Evolutionary conservation across 257 asterid species (phyloP).

Genomic region (Avicennia marina): DNA sequence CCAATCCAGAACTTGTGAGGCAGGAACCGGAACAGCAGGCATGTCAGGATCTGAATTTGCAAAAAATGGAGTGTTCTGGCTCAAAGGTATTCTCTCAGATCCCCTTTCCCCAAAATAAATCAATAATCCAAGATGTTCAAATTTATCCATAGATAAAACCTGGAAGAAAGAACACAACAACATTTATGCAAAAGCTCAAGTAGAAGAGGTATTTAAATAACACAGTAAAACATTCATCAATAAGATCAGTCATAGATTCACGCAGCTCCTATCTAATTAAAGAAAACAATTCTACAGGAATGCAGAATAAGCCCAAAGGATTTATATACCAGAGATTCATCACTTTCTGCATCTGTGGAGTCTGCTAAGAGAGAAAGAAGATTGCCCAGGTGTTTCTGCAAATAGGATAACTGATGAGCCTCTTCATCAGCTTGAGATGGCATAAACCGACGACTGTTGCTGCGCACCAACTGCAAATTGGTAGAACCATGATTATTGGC

Average conservation of each 20-base stretch:
- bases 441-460: slow-evolving; percentile 88
- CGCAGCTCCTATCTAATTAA: slow-evolving; percentile 4
- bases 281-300: slow-evolving; percentile 8
- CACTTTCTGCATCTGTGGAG: slow-evolving; percentile 64
- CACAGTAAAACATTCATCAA: not conserved
- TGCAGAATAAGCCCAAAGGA: slow-evolving; percentile 9
- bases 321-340: slow-evolving; percentile 75
- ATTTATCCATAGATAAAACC: slow-evolving; percentile 80
- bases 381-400: slow-evolving; percentile 84
- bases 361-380: slow-evolving; percentile 87
- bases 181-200: slow-evolving; percentile 15
- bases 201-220: not conserved
- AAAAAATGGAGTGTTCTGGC: slow-evolving; percentile 91
- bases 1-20: slow-evolving; percentile 87
- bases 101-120: slow-evolving; percentile 83
- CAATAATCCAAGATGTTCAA: slow-evolving; percentile 80
- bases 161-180: slow-evolving; percentile 26
- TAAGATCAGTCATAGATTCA: slow-evolving; percentile 6
- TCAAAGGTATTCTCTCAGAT: slow-evolving; percentile 56
- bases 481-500: slow-evolving; percentile 5
- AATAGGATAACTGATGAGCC: slow-evolving; percentile 94
- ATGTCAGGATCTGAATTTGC: slow-evolving; percentile 97
- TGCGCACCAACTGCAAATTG: slow-evolving; percentile 77
- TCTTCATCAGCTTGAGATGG: slow-evolving; percentile 96
- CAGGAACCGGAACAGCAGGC: slow-evolving; percentile 96